Percentiles rank a stretch among this genome's conserved stretches.
Evolutionary conservation across 306 rosid genomes (phyloP).

Genomic region (Abrus pulchellus): DNA sequence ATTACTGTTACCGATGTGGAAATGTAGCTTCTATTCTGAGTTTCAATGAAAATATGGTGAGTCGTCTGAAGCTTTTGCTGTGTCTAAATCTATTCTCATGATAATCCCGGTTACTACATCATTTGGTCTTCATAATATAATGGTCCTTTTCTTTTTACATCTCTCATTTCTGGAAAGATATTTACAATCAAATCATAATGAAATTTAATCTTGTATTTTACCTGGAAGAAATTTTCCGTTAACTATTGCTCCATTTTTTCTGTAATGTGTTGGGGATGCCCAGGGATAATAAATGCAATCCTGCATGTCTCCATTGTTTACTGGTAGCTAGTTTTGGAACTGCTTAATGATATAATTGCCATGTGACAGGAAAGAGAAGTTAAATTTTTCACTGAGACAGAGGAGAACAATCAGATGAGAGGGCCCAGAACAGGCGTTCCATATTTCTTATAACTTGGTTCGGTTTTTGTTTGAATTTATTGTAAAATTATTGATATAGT

Average conservation of each 20-base stretch:
- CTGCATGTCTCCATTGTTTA: not conserved
- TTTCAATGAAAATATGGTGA: constrained; percentile 91
- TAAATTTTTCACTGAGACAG: constrained; percentile 92
- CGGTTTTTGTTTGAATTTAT: constrained; percentile 50
- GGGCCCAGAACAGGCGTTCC: constrained; percentile 97
- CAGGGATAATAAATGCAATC: not conserved
- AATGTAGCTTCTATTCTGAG: constrained; percentile 94
- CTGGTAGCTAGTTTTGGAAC: not conserved
- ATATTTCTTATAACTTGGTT: constrained; percentile 75
- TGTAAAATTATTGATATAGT: constrained; percentile 62
- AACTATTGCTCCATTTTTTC: not conserved
- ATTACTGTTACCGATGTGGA: constrained; percentile 95
- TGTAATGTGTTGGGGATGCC: not conserved
- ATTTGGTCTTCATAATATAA: constrained; percentile 21
- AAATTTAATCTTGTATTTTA: not conserved
- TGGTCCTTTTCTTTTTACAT: constrained; percentile 13
- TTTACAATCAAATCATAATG: not conserved
- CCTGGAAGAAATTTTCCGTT: not conserved
- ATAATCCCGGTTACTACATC: constrained; percentile 6
- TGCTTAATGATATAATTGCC: too few species aligned
- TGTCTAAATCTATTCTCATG: not conserved
- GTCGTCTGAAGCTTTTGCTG: constrained; percentile 21
- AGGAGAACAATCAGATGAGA: constrained; percentile 98
- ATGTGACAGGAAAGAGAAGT: constrained; percentile 86
- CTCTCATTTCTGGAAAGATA: not conserved